Evolutionary conservation across 768 basidiomycete genomes (phyloP), one percentile per base, ranked within the genome.

Genomic region (Kwoniella dejecticola): DNA sequence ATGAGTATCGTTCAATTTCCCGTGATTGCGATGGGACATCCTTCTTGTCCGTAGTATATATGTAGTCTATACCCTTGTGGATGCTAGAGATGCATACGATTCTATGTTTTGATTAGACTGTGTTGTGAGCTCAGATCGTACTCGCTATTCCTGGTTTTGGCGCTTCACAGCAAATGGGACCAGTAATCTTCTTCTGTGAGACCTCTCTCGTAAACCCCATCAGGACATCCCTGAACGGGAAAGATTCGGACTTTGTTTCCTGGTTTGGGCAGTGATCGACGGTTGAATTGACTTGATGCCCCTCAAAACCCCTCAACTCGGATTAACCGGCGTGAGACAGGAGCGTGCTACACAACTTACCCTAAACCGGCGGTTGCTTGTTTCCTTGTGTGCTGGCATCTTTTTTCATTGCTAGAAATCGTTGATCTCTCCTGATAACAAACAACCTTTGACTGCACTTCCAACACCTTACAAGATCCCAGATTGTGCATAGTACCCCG

Each of bases 301-400:
- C 48, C 26, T 50, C 27, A 29, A 30, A 27, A 47, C 30, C 48
- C 15, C 33, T 30, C 30, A 50, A 50, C n/a, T 31, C 48, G 48
- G 48, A n/a, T 49, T 12, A 49, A 27, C 48, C 48, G 48, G 48
- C 33, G 13, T 8, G 36, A 8, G 8, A 42, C 11, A n/a, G 41
- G 19, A 7, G 17, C 17, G 17, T 11, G 19, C 11, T 42, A 42
- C 5, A 12, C 11, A 42, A 13, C 11, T n/a, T 42, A 42, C 48
- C 48, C 30, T 50, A 50, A n/a, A 50, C 48, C 48, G 48, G 48
- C 48, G 48, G 48, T 31, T 50, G 10, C 7, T 36, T 15, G 15
- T 36, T 7, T 36, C 33, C 33, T 36, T 36, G n/a, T n/a, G n/a
- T n/a, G n/a, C n/a, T n/a, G n/a, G n/a, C n/a, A n/a, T n/a, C n/a